Base-by-base conservation (phyloP, 2,329 filamentous ascomycete genomes). In the Cordyceps farinosa region DNA sequence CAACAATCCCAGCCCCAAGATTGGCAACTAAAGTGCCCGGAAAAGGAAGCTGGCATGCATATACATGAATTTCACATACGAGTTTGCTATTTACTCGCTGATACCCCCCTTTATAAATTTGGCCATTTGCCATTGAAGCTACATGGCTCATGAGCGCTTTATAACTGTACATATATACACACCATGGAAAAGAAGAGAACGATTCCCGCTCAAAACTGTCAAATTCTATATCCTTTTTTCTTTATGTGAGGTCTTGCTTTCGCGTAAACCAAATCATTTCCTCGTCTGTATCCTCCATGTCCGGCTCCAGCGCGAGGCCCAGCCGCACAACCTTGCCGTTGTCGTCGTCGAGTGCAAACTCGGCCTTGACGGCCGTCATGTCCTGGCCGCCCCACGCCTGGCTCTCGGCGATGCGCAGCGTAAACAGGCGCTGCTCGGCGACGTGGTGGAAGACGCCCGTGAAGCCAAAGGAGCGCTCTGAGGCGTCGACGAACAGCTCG, bases 381-480 rank as follows among this genome's bases (percentile, higher is more conserved):
- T 61, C 64, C 0, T 64, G 64, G 4, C 64, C 60, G 22, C 67
- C 65, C 58, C 65, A 70, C 0, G 47, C 53, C 38, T 69, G 65
- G 27, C 62, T 58, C 38, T 67, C 63, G 1, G 67, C 67, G 6
- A 67, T 64, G 27, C 66, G 57, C 36, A 61, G 44, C 32, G 44
- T 55, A 36, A 61, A 70, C 2, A 64, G 57, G 5, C 60, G 69
- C 44, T 70, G 68, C 11, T 67, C 65, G 0, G 51, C 40, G 1
- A 65, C 48, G 9, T 71, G 70, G 0, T 66, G 36, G 42, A 74
- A 68, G 0, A 47, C 62, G 0, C 71, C 58, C 0, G 66, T 73
- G 34, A 72, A 72, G 1, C 67, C 71, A 56, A 71, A 65, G 0
- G 72, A 72, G 1, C 71, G 69, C 36, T 73, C 71, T 22, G 63